phyloP scores from a whole-genome alignment of 352 stramenopile genomes.

The Albugo laibachii region DNA sequence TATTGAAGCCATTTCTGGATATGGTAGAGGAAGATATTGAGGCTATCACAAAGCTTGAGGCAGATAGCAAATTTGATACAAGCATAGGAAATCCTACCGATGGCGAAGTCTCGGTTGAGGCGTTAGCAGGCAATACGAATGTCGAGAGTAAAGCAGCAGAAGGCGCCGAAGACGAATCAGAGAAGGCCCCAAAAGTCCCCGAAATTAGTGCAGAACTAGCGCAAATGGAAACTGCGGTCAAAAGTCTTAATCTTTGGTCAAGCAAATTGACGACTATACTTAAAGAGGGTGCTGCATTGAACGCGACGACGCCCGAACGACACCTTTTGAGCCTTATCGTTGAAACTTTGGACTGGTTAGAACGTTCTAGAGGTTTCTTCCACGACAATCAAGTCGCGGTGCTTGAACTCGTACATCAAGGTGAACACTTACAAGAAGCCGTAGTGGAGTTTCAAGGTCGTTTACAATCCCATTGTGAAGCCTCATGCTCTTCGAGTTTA shows the following conservation, averaged over 20 bases:
- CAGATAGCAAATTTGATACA: conserved; percentile 42
- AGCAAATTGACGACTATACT: conserved; percentile 30
- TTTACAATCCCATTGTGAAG: not conserved
- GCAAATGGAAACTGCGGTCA: conserved; percentile 44
- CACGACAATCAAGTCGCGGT: conserved; percentile 55
- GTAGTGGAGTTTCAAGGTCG: conserved; percentile 10
- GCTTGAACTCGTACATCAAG: conserved; percentile 31
- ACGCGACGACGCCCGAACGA: conserved; percentile 37
- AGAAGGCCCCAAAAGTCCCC: not conserved
- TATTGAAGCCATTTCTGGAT: conserved; percentile 25
- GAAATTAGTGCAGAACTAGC: conserved; percentile 1
- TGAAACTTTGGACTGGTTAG: conserved; percentile 54
- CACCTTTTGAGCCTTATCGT: conserved; percentile 23
- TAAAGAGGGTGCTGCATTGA: conserved; percentile 47
- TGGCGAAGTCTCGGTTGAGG: conserved; percentile 2
- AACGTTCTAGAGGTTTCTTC: conserved; percentile 53
- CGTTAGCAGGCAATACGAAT: no score
- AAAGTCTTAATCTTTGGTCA: conserved; percentile 44
- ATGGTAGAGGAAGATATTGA: conserved; percentile 49
- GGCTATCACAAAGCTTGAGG: conserved; percentile 35
- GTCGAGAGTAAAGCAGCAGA: no score
- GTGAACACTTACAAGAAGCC: conserved; percentile 15
- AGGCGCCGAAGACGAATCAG: conserved; percentile 10
- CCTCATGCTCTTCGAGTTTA: conserved; percentile 11
- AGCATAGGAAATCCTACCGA: conserved; percentile 41